Percentiles rank a stretch among this genome's conserved stretches.
Conservation (phyloP, 2,329 filamentous ascomycete species). For the Lecanicillium sp. region DNA sequence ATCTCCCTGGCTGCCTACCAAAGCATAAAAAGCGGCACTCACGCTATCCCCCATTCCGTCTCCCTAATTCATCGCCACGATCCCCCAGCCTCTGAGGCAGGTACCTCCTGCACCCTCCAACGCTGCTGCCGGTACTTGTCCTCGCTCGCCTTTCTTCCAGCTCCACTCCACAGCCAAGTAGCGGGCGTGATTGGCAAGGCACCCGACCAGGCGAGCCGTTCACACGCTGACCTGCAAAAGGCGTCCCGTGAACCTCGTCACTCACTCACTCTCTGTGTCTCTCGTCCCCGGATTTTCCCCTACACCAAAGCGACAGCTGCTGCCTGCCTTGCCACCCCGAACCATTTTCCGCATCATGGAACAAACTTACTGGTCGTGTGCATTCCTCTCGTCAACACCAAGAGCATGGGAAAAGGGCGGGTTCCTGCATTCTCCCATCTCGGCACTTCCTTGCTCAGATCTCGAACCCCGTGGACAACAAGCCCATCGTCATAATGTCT, state of each 20-base stretch:
- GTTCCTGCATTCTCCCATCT: constrained; percentile 11
- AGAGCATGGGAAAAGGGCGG: not conserved
- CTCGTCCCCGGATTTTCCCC: no score
- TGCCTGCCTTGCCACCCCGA: no score
- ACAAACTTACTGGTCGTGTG: not conserved
- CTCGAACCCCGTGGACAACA: no score
- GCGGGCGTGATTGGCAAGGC: constrained; percentile 14
- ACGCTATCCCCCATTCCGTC: not conserved
- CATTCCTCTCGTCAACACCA: not conserved
- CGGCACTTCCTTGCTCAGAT: not conserved
- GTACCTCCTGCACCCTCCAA: not conserved
- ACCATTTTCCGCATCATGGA: no score
- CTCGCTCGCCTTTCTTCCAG: not conserved
- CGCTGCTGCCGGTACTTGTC: not conserved
- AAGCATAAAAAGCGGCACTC: constrained; percentile 7
- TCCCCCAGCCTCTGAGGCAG: not conserved
- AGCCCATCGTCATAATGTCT: no score
- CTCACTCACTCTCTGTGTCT: no score
- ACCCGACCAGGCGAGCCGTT: constrained; percentile 13
- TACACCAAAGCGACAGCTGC: no score
- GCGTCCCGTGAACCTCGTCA: not conserved
- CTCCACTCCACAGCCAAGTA: not conserved
- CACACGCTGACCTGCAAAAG: constrained; percentile 13
- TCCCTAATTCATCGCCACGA: constrained; percentile 7
- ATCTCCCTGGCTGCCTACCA: not conserved